phyloP scores from a whole-genome alignment of 345 rosid species.

The Eucalyptus tenuipes region DNA sequence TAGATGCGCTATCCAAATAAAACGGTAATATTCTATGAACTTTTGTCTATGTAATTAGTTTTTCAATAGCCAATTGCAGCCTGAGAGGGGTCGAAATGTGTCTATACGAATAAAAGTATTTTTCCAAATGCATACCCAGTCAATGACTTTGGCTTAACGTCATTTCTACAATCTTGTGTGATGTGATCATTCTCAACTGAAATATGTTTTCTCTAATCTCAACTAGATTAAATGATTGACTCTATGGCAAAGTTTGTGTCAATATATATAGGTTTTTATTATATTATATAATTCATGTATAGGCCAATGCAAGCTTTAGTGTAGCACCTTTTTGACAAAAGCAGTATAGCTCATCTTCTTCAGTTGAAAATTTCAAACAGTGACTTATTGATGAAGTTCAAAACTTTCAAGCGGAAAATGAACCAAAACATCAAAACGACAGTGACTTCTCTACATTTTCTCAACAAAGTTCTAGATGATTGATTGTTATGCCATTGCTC shows the following conservation, averaged over 20 bases:
- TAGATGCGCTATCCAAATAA: not conserved
- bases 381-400: not conserved
- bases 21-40: not conserved
- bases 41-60: not conserved
- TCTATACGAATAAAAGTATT: not conserved
- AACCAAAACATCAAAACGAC: not conserved
- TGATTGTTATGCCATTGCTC: not conserved
- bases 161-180: not conserved
- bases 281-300: not conserved
- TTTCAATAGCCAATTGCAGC: not conserved
- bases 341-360: not conserved
- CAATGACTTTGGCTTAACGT: not conserved
- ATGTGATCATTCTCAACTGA: not conserved
- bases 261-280: not conserved
- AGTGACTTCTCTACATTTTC: not conserved
- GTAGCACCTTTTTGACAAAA: not conserved
- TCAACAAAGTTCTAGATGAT: not conserved
- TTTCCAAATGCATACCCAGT: not conserved
- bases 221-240: not conserved
- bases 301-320: not conserved
- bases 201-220: not conserved
- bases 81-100: not conserved
- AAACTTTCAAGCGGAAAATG: not conserved
- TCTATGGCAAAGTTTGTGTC: not conserved
- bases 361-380: not conserved